Percentiles rank a stretch among this genome's conserved stretches.
Evolutionary conservation across 371 early-diverging fungal genomes (phyloP).

Genomic region (Rhizopus stolonifer): DNA sequence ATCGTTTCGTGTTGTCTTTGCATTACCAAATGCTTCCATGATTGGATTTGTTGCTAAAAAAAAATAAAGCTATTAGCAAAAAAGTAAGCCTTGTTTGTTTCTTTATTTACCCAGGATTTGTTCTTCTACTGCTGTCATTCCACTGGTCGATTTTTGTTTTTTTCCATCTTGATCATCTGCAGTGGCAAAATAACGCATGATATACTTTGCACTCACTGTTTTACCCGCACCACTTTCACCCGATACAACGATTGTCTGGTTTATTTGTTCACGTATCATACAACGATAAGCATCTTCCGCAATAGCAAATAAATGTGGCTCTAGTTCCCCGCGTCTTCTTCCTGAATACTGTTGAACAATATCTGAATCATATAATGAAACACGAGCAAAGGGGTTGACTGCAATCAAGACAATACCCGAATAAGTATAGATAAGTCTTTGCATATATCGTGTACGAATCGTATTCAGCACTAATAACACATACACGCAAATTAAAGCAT

Average conservation of each 20-base stretch:
- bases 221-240: conserved; percentile 94
- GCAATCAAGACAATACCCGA: conserved; percentile 98
- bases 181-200: conserved; percentile 97
- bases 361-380: conserved; percentile 86
- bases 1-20: conserved; percentile 97
- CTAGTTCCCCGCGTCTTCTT: conserved; percentile 89
- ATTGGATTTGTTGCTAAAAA: conserved; percentile 89
- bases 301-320: conserved; percentile 98
- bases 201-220: conserved; percentile 94
- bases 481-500: too few relatives aligned
- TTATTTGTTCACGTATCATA: conserved; percentile 88
- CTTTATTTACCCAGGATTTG: conserved; percentile 62
- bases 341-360: conserved; percentile 88
- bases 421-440: conserved; percentile 97
- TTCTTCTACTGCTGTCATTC: conserved; percentile 79
- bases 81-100: background rate
- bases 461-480: conserved; percentile 69
- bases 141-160: conserved; percentile 37
- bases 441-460: conserved; percentile 82
- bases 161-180: conserved; percentile 71
- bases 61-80: too few relatives aligned
- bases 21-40: conserved; percentile 99
- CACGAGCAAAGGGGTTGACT: conserved; percentile 94
- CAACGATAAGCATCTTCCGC: conserved; percentile 97
- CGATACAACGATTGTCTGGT: conserved; percentile 98